Base-by-base conservation (phyloP, 2,329 filamentous ascomycete species). In the Trichoderma cornu-damae region DNA sequence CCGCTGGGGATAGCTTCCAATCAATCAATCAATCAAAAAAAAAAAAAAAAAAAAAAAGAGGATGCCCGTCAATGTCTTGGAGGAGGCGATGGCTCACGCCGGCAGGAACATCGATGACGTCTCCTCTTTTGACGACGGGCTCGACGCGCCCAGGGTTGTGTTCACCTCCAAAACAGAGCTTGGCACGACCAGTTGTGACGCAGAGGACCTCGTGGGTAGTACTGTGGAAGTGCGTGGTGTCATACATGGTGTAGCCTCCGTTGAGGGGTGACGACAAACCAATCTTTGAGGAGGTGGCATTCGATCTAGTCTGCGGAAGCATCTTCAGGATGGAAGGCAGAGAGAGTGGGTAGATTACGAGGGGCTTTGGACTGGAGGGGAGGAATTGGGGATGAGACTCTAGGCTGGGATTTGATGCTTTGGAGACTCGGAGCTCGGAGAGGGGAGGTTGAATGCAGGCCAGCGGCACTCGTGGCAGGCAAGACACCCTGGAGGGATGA, bases 191-290 rank as follows among this genome's bases (percentile, higher is more conserved):
- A 2, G 70, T 70, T 40, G 78, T 76, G 47, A 89, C 77, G 62
- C 77, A 81, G 2, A 90, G 77, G 2, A 88, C 79, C 70, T 89
- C 85, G 66, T 89, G 85, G 0, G 81, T 79, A 0, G 79, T 88
- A 63, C 76, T 82, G 71, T 89, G 86, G 68, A 86, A 89, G 70
- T 89, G 86, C 1, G 79, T 82, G 5, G 77, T 79, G 34, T 68
- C 69, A 68, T 86, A 89, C 85, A 89, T 89, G 14, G 82, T 83
- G 69, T 84, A 88, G 24, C 81, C n/a, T 77, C 86, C 85, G 88
- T 65, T 86, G 82, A 0, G 86, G 84, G 1, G 65, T 66, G 3
- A 87, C 84, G 32, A 82, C 80, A n/a, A n/a, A 6, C 48, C 47
- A 22, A 42, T 52, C 26, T 37, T n/a, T 28, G 44, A 26, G 37